Base-by-base conservation (phyloP, 2,329 filamentous ascomycete genomes). In the Alternaria hordeiaustralica region DNA sequence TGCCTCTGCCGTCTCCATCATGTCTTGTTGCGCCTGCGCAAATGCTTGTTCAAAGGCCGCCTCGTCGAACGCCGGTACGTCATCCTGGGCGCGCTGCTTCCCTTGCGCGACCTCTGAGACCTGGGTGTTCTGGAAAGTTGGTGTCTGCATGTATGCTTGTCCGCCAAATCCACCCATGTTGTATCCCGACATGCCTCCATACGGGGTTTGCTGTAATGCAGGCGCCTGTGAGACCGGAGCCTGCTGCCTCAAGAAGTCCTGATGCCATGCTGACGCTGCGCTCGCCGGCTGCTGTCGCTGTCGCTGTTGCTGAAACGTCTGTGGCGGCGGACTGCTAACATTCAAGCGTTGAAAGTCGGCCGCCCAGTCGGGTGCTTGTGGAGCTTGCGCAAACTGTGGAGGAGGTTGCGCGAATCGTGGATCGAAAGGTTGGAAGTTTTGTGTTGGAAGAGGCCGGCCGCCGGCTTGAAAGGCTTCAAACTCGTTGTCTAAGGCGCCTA, bases 381-480 rank as follows among this genome's bases (percentile, higher is more conserved):
- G 76, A 58, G 72, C 70, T 58, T 74, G 78, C 61, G 75, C 73
- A 64, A 75, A 73, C 43, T 75, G 76, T 18, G 68, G 72, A 63
- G 75, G 77, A 73, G 82, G 75, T 71, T 81, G 57, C 66, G 81
- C 72, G 69, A 81, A 76, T 41, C 82, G 74, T 36, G 71, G 69
- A 51, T 62, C 71, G 53, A 73, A 71, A 53, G 77, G 75, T 57
- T 79, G 78, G 65, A 81, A 76, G 58, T 81, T 77, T 18, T 81
- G 75, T 57, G 81, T 78, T 53, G 79, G 75, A 12, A 75, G 75
- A 43, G 78, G 70, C 25, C 78, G 75, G 20, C 85, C 36, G 15
- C 36, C 86, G 44, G 84, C 83, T 78, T 91, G 89, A 69, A 93
- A 93, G 49, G 89, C 88, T 68, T 90, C 86, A 72, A 92, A 92